Conservation (phyloP, 2,329 filamentous ascomycete species). For the Penicillium fuscoglaucum region DNA sequence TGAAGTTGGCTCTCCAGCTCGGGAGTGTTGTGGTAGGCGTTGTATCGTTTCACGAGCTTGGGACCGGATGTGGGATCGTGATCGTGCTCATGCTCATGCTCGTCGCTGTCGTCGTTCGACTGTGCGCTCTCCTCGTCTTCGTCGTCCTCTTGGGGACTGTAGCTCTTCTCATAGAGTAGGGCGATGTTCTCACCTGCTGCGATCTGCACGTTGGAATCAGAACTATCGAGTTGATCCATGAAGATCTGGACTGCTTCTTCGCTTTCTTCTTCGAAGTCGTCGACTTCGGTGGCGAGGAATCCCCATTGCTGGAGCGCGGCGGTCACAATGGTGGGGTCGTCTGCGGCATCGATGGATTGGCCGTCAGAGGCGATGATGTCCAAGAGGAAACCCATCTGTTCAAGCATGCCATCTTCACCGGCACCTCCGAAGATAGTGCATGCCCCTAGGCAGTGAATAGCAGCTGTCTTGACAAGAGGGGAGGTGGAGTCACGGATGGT, state of each 20-base stretch:
- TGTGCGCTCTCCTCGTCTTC: slow-evolving; percentile 54
- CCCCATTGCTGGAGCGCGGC: slow-evolving; percentile 78
- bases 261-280: slow-evolving; percentile 70
- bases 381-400: slow-evolving; percentile 72
- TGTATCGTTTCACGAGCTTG: slow-evolving; percentile 63
- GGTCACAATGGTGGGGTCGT: slow-evolving; percentile 69
- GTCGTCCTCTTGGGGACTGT: slow-evolving; percentile 59
- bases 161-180: slow-evolving; percentile 74
- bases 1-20: slow-evolving; percentile 61
- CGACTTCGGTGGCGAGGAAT: slow-evolving; percentile 73
- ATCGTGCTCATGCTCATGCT: slow-evolving; percentile 44
- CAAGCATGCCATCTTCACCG: slow-evolving; percentile 64
- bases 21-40: slow-evolving; percentile 64
- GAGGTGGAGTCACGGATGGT: slow-evolving; percentile 68
- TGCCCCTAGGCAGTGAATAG: slow-evolving; percentile 73
- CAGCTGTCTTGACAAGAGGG: slow-evolving; percentile 63
- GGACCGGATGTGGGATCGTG: slow-evolving; percentile 43
- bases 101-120: slow-evolving; percentile 40
- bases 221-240: slow-evolving; percentile 79
- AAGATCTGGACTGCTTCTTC: slow-evolving; percentile 76
- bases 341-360: slow-evolving; percentile 66
- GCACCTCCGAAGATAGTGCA: slow-evolving; percentile 75
- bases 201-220: slow-evolving; percentile 70
- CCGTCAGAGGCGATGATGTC: slow-evolving; percentile 81
- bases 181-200: slow-evolving; percentile 79